These are phyloP conservation scores for Diaporthe sp. DNA, from an alignment of 2,329 filamentous ascomycete species.

Conservation along the genomic window DNA sequence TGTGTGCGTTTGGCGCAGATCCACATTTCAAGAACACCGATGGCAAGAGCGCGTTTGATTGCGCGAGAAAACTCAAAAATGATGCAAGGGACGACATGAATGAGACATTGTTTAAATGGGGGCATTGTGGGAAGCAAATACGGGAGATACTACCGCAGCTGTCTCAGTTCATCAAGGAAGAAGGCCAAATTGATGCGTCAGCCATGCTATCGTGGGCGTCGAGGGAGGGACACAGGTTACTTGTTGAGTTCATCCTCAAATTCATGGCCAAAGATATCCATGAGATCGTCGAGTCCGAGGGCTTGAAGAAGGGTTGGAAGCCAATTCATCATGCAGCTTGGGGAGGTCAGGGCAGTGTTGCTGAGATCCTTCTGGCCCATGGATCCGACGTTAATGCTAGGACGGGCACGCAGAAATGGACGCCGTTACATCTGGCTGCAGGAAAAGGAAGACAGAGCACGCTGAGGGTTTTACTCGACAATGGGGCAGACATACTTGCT, in stretches of 20 bases:
- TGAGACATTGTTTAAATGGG: neutral
- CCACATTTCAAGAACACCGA: neutral
- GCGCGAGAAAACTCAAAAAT: fast-evolving
- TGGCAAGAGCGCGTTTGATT: neutral
- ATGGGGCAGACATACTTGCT: neutral
- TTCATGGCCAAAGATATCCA: neutral
- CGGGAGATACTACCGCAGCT: neutral
- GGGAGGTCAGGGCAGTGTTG: neutral
- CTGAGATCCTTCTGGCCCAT: neutral
- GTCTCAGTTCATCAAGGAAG: neutral
- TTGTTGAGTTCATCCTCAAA: neutral
- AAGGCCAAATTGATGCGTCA: neutral
- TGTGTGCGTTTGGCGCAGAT: slow-evolving; percentile 9
- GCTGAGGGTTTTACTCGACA: neutral
- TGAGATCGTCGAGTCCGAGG: neutral
- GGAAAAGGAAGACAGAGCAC: neutral
- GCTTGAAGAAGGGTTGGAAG: neutral
- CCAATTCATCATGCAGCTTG: slow-evolving; percentile 1
- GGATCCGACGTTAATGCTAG: neutral
- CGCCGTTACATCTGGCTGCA: neutral
- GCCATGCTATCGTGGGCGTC: neutral
- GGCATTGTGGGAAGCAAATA: neutral
- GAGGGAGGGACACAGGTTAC: neutral
- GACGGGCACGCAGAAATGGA: neutral
- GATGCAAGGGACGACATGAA: neutral